phyloP scores from a whole-genome alignment of 306 rosid species.

The Mimosa pudica region DNA sequence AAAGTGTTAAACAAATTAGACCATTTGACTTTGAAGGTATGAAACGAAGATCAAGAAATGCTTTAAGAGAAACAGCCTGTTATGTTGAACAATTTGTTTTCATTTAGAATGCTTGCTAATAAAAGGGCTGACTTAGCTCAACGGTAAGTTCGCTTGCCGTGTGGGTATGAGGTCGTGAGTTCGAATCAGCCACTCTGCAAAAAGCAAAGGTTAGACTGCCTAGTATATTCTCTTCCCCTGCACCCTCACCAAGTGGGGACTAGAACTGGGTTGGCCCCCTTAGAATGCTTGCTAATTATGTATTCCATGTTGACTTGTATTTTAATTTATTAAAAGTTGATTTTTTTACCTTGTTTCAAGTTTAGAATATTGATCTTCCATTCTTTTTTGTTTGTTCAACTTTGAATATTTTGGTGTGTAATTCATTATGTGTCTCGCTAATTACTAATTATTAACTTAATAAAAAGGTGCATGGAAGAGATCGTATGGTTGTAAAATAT shows the following conservation, averaged over 20 bases:
- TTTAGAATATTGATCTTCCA: constrained; percentile 16
- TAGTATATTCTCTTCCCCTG: no score
- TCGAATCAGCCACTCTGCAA: no score
- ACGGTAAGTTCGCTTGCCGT: no score
- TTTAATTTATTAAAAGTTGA: neutral
- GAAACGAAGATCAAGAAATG: constrained; percentile 1
- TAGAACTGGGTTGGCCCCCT: no score
- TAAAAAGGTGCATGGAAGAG: constrained; percentile 93
- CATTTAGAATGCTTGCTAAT: neutral
- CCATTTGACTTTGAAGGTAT: constrained; percentile 26
- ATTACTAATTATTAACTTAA: constrained; percentile 25
- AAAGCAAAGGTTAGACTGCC: no score
- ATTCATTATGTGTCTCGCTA: neutral
- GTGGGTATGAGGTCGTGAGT: no score
- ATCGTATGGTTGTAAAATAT: constrained; percentile 64
- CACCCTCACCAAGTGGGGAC: no score
- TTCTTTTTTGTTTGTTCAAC: constrained; percentile 11
- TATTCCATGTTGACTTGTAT: constrained; percentile 18
- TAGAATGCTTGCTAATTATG: neutral
- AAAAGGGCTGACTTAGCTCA: no score
- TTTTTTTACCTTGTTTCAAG: constrained; percentile 18
- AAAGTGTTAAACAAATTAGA: constrained; percentile 10
- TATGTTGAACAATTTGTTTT: neutral
- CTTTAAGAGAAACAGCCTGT: neutral
- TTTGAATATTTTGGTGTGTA: neutral